Evolutionary conservation across 75 land plant species (phyloP), one percentile per base, ranked within the genome.

Genomic region (Cryptomeria japonica): DNA sequence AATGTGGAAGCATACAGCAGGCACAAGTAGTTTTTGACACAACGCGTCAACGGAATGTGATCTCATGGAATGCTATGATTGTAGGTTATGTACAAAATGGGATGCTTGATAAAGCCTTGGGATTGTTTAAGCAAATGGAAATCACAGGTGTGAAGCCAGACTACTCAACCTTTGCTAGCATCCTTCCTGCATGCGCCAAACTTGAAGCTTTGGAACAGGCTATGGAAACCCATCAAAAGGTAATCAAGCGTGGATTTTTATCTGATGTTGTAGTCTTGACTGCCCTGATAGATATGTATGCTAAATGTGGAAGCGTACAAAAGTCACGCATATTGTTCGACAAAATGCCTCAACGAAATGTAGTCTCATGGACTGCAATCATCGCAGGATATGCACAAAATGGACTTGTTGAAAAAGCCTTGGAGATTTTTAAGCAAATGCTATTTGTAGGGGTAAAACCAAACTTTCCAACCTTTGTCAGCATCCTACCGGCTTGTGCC

Each of bases 301-400:
- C 41, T 15, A 86, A 86, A 56, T 72, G 87, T 56, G 87, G 72
- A 31, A 86, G 83, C 38, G 14, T 47, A 12, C 68, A 38, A 13
- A 32, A 61, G 37, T 84, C 87, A 25, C 41, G 25, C 14, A 36
- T 36, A 2, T 56, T 86, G 79, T 86, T 86, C 38, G 87, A n/a
- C 15, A 3, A 86, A 64, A 87, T 89, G 55, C 19, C 36, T 32
- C 49, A 76, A 36, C 91, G 86, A 53, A 93, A 93, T 87, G 86
- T 91, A 16, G 86, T 90, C 36, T 86, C 91, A 46, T 95, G 93
- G 91, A 92, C 92, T 68, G 91, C 93, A 90, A 87, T 95, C 76
- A 91, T 95, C 18, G 91, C 90, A 72, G 93, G 85, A 39, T 93
- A 90, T 87, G 89, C 89, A 25, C 87, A 82, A 85, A 37, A 8